Evolutionary conservation across 2,329 filamentous ascomycete genomes (phyloP), one percentile per base, ranked within the genome.

Genomic region (Pyrenochaeta sp.): DNA sequence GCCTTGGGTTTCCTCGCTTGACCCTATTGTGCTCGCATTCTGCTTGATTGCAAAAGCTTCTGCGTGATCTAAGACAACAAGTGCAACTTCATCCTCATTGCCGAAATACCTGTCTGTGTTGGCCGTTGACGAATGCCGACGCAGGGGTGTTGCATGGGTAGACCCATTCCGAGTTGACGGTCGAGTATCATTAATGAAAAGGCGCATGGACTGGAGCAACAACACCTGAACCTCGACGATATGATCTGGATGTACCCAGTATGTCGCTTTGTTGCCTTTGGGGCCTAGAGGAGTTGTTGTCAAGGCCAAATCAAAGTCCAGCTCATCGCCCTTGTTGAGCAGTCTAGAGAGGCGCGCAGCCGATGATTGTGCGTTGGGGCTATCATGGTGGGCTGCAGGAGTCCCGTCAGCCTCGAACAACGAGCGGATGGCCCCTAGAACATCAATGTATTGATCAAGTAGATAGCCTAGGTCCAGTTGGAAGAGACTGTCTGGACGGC

Each of bases 401-500:
- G 51, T 39, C 20, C 55, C 55, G 13, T 67, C 56, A 31, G 50
- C 59, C 28, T 75, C 72, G 51, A 77, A 78, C 7, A 76, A 63
- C 7, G 69, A 67, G 41, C 77, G 68, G 21, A 79, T 69, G 27
- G 68, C 68, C 39, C 73, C 71, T 30, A 80, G 66, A 22, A 76
- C 72, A 29, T 73, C 67, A 28, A 77, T 75, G 58, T 77, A 81
- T 51, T 77, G 72, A 48, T 76, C 72, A 27, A 81, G 65, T 11
- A 79, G 60, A 26, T 76, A 72, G 24, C 73, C 74, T 48, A 90
- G 82, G 65, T 90, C 83, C 53, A 83, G 78, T 36, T 80, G 80
- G 6, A 86, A 87, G 63, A 93, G 90, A 69, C 86, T 89, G 69
- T 86, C 87, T 3, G 83, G 84, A 41, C 83, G 77, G 35, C 77